Conservation (phyloP, 495 filamentous ascomycete genomes). For the Xylaria flabelliformis region DNA sequence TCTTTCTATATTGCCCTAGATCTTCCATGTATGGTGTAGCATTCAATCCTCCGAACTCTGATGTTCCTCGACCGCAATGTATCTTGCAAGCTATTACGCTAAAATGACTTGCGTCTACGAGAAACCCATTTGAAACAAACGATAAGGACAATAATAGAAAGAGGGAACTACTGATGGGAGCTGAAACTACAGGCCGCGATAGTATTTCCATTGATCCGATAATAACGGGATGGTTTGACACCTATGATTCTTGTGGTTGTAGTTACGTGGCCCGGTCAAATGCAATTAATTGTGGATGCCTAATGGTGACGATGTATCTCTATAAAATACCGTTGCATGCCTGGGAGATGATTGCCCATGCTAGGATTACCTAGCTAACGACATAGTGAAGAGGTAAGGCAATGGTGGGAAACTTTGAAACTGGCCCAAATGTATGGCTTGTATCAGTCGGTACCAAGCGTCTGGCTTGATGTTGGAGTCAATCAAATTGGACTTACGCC, state of each 20-base stretch:
- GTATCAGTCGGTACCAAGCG: background rate
- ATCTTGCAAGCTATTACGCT: slow-evolving; percentile 8
- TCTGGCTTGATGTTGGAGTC: background rate
- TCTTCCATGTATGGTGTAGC: background rate
- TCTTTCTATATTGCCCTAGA: background rate
- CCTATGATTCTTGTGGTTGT: background rate
- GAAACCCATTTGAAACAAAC: background rate
- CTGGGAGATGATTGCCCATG: background rate
- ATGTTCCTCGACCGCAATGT: background rate
- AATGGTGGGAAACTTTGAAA: background rate
- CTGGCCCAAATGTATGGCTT: background rate
- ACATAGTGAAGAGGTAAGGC: background rate
- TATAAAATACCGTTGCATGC: background rate
- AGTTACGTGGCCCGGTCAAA: background rate
- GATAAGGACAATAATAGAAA: background rate
- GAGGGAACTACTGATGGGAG: slow-evolving; percentile 9
- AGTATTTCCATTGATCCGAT: background rate
- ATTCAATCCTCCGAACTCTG: background rate
- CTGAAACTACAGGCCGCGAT: background rate
- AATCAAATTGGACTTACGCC: background rate
- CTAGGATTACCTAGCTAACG: background rate
- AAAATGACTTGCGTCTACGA: background rate
- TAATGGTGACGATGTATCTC: background rate
- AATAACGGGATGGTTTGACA: background rate
- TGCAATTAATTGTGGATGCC: background rate